These are phyloP conservation scores for Aphanocladium album DNA, from an alignment of 2,329 filamentous ascomycete species.

Conservation along the genomic window DNA sequence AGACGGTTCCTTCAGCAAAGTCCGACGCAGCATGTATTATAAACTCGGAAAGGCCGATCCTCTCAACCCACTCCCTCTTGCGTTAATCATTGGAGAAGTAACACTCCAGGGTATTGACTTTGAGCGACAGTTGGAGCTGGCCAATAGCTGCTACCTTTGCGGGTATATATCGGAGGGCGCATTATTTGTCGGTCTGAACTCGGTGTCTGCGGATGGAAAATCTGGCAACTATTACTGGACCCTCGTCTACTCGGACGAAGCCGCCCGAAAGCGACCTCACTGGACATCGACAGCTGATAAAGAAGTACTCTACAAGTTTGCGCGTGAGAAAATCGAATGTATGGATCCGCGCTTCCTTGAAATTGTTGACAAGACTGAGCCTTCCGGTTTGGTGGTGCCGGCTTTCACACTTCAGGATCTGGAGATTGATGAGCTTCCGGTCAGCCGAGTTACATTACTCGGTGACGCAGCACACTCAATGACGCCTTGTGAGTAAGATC, in stretches of 20 bases:
- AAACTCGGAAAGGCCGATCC: slow-evolving; percentile 20
- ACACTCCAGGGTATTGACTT: slow-evolving; percentile 23
- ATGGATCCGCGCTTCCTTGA: slow-evolving; percentile 15
- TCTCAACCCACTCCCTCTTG: slow-evolving; percentile 22
- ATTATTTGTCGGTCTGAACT: slow-evolving; percentile 23
- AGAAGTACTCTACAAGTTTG: slow-evolving; percentile 11
- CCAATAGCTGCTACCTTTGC: slow-evolving; percentile 25
- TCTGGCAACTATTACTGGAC: slow-evolving; percentile 26
- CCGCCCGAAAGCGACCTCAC: slow-evolving; percentile 27
- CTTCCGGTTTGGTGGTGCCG: slow-evolving; percentile 21
- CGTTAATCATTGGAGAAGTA: slow-evolving; percentile 24
- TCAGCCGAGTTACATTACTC: slow-evolving; percentile 33
- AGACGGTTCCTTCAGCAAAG: slow-evolving; percentile 37
- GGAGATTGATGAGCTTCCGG: slow-evolving; percentile 28
- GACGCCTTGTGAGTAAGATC: slow-evolving; percentile 26
- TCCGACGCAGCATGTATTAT: slow-evolving; percentile 27
- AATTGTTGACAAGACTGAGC: slow-evolving; percentile 23
- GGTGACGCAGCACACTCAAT: slow-evolving; percentile 38
- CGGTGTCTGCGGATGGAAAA: slow-evolving; percentile 16
- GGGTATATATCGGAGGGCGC: not conserved
- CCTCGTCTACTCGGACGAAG: slow-evolving; percentile 17
- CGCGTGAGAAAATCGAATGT: slow-evolving; percentile 8
- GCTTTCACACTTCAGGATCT: slow-evolving; percentile 27
- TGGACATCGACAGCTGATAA: slow-evolving; percentile 22
- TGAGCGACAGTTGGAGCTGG: slow-evolving; percentile 27